Conservation (phyloP, 306 rosid genomes). For the Macrotyloma uniflorum region DNA sequence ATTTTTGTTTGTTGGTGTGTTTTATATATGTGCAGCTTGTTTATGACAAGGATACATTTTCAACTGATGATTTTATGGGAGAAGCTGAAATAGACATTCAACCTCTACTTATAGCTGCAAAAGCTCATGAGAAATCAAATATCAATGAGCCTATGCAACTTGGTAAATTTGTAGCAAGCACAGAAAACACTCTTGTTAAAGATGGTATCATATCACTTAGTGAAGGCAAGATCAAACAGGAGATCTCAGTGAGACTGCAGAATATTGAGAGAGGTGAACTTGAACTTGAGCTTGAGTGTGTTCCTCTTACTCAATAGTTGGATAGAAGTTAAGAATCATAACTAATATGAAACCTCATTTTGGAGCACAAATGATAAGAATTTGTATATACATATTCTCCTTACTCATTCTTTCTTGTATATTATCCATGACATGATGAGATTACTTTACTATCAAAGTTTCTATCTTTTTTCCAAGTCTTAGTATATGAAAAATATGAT, state of each 20-base stretch:
- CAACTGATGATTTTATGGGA: slow-evolving; percentile 93
- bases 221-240: slow-evolving; percentile 76
- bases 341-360: neutral
- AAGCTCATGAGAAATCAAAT: slow-evolving; percentile 62
- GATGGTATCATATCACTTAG: slow-evolving; percentile 66
- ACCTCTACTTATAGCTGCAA: slow-evolving; percentile 81
- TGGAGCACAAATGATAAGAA: slow-evolving; percentile 26
- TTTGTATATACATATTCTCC: neutral
- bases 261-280: slow-evolving; percentile 86
- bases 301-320: slow-evolving; percentile 83
- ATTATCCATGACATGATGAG: neutral
- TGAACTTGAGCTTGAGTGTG: slow-evolving; percentile 84
- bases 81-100: slow-evolving; percentile 95
- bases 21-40: slow-evolving; percentile 73
- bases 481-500: too few relatives aligned
- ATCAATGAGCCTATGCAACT: slow-evolving; percentile 53
- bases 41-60: slow-evolving; percentile 86
- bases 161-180: slow-evolving; percentile 70
- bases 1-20: neutral
- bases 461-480: neutral
- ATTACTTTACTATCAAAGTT: neutral
- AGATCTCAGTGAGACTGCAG: slow-evolving; percentile 72
- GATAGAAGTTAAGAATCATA: slow-evolving; percentile 16
- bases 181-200: slow-evolving; percentile 57
- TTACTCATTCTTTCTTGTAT: neutral